Conservation (phyloP, 2,329 filamentous ascomycete genomes). For the Tolypocladium album region DNA sequence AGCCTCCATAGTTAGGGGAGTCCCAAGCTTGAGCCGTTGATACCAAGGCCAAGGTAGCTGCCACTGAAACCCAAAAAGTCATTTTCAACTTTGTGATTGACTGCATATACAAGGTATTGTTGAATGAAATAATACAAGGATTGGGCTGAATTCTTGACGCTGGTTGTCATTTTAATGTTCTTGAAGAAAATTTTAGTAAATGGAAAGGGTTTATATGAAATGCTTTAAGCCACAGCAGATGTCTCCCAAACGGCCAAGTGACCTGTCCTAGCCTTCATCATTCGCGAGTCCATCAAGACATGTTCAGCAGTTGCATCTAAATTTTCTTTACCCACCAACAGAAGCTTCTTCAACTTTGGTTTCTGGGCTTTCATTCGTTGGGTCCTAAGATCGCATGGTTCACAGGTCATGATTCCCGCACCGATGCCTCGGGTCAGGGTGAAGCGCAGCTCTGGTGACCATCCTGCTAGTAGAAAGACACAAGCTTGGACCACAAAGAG, state of each 20-base stretch:
- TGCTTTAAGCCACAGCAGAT: not conserved
- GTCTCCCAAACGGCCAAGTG: not conserved
- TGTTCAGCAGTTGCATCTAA: not conserved
- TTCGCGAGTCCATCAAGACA: not conserved
- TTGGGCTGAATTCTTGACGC: not conserved
- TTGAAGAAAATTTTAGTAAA: too few species aligned
- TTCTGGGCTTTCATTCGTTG: not conserved
- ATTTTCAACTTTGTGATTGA: slow-evolving; percentile 6
- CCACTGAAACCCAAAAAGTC: slow-evolving; percentile 10
- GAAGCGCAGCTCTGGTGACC: not conserved
- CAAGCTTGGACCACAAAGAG: not conserved
- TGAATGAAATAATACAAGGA: not conserved
- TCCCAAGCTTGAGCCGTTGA: slow-evolving; percentile 23
- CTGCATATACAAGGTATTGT: not conserved
- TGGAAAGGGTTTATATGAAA: not conserved
- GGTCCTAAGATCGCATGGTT: not conserved
- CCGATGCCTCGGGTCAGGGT: slow-evolving; percentile 1
- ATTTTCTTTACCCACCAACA: not conserved
- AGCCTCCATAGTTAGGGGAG: slow-evolving; percentile 27
- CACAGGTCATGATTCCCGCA: slow-evolving; percentile 1
- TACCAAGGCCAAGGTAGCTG: slow-evolving; percentile 17
- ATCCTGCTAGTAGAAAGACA: not conserved
- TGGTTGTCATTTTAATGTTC: too few species aligned
- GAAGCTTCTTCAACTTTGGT: not conserved
- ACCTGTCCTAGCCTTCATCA: not conserved